phyloP scores from a whole-genome alignment of 1,284 basidiomycete genomes.

The Athelia psychrophila region DNA sequence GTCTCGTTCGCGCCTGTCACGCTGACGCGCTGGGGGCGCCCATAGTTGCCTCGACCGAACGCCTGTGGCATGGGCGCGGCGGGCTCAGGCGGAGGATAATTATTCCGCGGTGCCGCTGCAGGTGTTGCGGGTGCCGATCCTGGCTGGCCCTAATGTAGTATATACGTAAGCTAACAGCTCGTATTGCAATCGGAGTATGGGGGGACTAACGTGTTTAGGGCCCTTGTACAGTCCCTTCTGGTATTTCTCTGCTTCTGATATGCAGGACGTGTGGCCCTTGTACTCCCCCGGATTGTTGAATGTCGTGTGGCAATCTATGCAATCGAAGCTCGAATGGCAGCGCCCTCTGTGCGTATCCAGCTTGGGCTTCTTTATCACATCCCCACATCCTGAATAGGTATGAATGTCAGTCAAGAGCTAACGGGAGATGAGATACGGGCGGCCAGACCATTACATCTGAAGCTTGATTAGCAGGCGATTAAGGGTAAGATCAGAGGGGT shows the following conservation, averaged over 20 bases:
- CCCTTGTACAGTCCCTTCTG: conserved; percentile 85
- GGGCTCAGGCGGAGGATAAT: conserved; percentile 14
- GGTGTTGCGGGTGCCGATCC: background rate
- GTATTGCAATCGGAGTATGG: conserved; percentile 1
- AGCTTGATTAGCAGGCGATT: background rate
- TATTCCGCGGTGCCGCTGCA: conserved; percentile 14
- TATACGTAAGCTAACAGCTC: background rate
- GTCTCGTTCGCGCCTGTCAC: conserved; percentile 67
- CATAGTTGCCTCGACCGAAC: conserved; percentile 26
- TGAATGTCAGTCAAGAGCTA: background rate
- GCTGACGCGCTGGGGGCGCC: conserved; percentile 25
- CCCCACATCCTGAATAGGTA: conserved; percentile 57
- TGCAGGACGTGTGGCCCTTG: conserved; percentile 82
- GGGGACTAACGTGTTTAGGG: conserved; percentile 39
- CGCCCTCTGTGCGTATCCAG: conserved; percentile 65
- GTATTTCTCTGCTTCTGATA: conserved; percentile 90
- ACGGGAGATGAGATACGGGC: background rate
- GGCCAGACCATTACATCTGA: conserved; percentile 41
- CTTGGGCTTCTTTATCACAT: conserved; percentile 91
- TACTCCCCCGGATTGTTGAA: conserved; percentile 76
- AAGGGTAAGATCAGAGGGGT: background rate
- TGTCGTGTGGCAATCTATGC: conserved; percentile 84
- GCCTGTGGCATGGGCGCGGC: conserved; percentile 10
- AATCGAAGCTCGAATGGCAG: conserved; percentile 75
- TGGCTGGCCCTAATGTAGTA: background rate